Percentiles rank a stretch among this genome's conserved stretches.
Conservation (phyloP, 2,329 filamentous ascomycete genomes). For the Fusarium pininemorale region DNA sequence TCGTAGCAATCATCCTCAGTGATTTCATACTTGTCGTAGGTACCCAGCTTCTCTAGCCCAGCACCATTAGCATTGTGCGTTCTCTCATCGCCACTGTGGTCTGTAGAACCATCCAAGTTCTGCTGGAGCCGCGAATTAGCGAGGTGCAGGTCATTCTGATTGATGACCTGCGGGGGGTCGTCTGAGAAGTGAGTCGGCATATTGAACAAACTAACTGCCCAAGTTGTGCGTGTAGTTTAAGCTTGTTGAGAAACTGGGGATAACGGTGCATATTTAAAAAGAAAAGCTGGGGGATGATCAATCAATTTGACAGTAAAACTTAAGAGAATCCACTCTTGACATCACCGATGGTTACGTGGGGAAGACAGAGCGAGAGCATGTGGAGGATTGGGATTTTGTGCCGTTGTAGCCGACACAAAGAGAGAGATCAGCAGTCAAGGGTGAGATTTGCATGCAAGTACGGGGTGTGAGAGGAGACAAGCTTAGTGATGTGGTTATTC, state of each 20-base stretch:
- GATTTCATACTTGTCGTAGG: conserved; percentile 56
- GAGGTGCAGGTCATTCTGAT: conserved; percentile 47
- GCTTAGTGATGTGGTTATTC: conserved; percentile 1
- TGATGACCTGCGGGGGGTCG: conserved; percentile 51
- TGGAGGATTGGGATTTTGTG: background rate
- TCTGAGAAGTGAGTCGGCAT: conserved; percentile 49
- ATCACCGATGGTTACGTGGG: conserved; percentile 22
- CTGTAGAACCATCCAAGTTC: conserved; percentile 41
- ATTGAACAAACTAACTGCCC: background rate
- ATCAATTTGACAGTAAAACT: too few species aligned
- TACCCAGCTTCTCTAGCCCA: conserved; percentile 49
- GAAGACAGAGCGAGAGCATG: background rate
- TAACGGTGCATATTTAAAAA: conserved; percentile 23
- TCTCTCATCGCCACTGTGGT: conserved; percentile 24
- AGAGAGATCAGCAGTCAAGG: conserved; percentile 3
- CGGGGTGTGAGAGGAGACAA: background rate
- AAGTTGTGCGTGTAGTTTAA: background rate
- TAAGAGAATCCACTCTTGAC: conserved; percentile 29
- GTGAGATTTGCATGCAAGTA: background rate
- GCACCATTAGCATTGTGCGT: conserved; percentile 47
- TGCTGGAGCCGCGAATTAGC: conserved; percentile 48
- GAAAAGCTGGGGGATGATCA: background rate
- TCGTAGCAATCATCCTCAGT: conserved; percentile 70
- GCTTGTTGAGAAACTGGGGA: background rate
- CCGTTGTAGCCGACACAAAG: conserved; percentile 22